Conservation (phyloP, 2,329 filamentous ascomycete genomes). For the Cladosporium colombiae region DNA sequence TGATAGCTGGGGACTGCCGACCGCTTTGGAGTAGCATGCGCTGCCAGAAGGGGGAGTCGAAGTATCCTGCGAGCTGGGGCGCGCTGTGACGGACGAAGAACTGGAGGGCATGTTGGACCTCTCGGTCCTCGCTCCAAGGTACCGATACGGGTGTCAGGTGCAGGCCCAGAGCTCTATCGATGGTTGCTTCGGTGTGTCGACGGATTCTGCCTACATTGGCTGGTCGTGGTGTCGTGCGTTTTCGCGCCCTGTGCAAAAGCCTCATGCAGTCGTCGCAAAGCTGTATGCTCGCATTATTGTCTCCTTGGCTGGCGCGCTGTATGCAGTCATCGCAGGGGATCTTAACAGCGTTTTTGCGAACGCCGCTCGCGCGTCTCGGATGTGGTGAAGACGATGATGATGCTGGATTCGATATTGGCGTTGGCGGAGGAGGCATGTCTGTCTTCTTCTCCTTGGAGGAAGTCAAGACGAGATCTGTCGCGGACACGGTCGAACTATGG, state of each 20-base stretch:
- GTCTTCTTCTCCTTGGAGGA: not conserved
- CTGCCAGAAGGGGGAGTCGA: constrained; percentile 33
- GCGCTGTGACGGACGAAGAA: constrained; percentile 30
- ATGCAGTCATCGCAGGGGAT: constrained; percentile 33
- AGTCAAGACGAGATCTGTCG: not conserved
- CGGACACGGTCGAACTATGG: not conserved
- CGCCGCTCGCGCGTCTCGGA: not conserved
- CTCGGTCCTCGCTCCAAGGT: constrained; percentile 26
- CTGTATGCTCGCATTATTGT: constrained; percentile 14
- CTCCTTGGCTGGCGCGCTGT: constrained; percentile 26
- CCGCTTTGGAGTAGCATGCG: constrained; percentile 28
- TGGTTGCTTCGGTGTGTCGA: constrained; percentile 25
- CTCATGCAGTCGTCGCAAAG: constrained; percentile 29
- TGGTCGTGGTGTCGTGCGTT: constrained; percentile 16
- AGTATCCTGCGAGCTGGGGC: constrained; percentile 30
- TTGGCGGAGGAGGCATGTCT: not conserved
- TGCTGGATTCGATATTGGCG: not conserved
- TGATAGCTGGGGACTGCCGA: constrained; percentile 27
- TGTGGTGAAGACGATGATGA: not conserved
- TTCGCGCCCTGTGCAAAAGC: constrained; percentile 25
- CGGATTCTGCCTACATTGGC: constrained; percentile 20
- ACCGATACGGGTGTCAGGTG: constrained; percentile 22
- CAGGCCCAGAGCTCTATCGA: constrained; percentile 25
- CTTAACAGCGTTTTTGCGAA: constrained; percentile 17
- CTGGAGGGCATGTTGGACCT: constrained; percentile 28